Base-by-base conservation (phyloP, 257 asterid species). In the Salvia splendens region DNA sequence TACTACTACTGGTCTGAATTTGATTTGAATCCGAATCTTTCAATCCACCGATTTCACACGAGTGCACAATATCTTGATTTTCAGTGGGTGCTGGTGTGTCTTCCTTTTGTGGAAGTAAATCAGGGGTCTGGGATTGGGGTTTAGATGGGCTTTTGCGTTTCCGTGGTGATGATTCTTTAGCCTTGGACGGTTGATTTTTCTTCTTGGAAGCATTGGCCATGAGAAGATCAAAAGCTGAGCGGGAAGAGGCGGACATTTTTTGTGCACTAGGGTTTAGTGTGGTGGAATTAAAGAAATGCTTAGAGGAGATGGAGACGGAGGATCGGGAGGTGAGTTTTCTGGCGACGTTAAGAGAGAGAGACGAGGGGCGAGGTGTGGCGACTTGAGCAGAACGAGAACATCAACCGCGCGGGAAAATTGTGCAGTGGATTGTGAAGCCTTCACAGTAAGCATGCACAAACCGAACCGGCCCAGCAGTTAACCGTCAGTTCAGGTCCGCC, bases 191-290 rank as follows among this genome's bases (percentile, higher is more conserved):
- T 3, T 80, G 15, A 3, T 41, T 73, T 53, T 82, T 87, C 92
- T 84, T 88, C 92, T 84, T 88, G 73, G 87, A 75, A 73, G 87
- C 83, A 52, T 84, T 86, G 67, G 88, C 54, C 98, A 91, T 94
- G 72, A 94, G 87, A 70, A 87, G 75, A 12, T 87, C 93, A 33
- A 91, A 94, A 0, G 89, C 97, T 0, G 95, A 83, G 38, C 79
- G 96, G 55, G 75, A 81, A 57, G 92, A 69, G 40, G 83, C 28
- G 41, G 95, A 83, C 95, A 91, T 91, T 32, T 82, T 50, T 75
- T 76, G 67, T 59, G 65, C 49, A 6, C 59, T 77, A 84, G 87
- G 93, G 87, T 76, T 83, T 73, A 75, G 56, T 53, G 35, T 63
- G 5, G 77, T n/a, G 62, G 74, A 56, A 2, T 56, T 65, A n/a